Conservation (phyloP, 2,329 filamentous ascomycete genomes). For the Colletotrichum plurivorum region DNA sequence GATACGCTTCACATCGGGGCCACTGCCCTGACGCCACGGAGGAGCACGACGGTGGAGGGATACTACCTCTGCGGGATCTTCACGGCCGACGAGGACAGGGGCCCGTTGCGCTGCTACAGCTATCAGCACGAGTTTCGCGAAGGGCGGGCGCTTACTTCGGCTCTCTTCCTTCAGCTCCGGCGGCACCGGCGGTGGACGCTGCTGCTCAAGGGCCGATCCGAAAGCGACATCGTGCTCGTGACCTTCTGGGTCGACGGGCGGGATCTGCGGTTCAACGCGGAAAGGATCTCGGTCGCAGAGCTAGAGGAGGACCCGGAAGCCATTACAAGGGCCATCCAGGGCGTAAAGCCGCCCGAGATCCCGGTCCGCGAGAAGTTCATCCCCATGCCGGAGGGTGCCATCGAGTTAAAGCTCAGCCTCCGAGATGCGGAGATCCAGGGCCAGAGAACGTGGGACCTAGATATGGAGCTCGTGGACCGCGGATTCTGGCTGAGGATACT, state of each 20-base stretch:
- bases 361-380: neutral
- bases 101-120: conserved; percentile 16
- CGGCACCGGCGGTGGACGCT: conserved; percentile 14
- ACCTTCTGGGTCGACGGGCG: conserved; percentile 8
- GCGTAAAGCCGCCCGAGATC: neutral
- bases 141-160: conserved; percentile 11
- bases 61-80: conserved; percentile 17
- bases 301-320: conserved; percentile 3
- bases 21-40: neutral
- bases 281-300: neutral
- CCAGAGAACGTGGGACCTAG: conserved; percentile 11
- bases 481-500: conserved; percentile 10
- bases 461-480: neutral
- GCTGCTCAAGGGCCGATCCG: conserved; percentile 21
- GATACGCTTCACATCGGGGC: conserved; percentile 14
- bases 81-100: conserved; percentile 13
- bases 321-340: neutral
- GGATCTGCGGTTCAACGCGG: neutral
- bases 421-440: conserved; percentile 1
- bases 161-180: conserved; percentile 8
- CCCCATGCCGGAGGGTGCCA: neutral
- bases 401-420: neutral
- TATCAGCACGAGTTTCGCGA: conserved; percentile 23
- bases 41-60: neutral
- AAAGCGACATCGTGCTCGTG: conserved; percentile 12